Evolutionary conservation across 352 stramenopile species (phyloP).

Genomic region (Globisporangium nagaii): DNA sequence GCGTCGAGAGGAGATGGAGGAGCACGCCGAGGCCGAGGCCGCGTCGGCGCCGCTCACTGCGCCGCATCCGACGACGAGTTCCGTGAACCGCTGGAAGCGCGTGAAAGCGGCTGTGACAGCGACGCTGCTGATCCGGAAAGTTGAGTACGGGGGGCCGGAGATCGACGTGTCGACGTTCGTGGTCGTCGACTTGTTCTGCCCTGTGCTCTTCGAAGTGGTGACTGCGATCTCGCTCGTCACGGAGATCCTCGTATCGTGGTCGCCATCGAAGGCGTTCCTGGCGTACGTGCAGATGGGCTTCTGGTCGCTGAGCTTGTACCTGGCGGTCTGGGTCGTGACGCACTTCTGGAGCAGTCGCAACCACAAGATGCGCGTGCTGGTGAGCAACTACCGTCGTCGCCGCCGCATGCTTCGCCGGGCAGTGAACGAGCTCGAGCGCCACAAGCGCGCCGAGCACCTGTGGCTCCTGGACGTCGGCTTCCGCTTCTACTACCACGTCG

Average conservation of each 20-base stretch:
- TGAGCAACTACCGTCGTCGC: slow-evolving; percentile 69
- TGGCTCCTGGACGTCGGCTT: slow-evolving; percentile 76
- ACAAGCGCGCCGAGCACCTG: slow-evolving; percentile 60
- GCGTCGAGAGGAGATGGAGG: slow-evolving; percentile 22
- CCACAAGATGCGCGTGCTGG: slow-evolving; percentile 63
- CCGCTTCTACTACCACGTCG: slow-evolving; percentile 60
- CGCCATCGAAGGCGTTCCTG: slow-evolving; percentile 55
- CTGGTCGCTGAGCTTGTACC: slow-evolving; percentile 48
- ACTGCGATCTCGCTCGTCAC: slow-evolving; percentile 44
- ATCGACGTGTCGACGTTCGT: slow-evolving; percentile 78
- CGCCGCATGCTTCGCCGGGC: slow-evolving; percentile 49
- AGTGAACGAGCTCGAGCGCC: slow-evolving; percentile 39
- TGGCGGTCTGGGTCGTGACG: slow-evolving; percentile 60
- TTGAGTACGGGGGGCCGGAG: slow-evolving; percentile 42
- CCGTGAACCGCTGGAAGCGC: slow-evolving; percentile 45
- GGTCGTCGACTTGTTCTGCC: slow-evolving; percentile 68
- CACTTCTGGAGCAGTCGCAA: slow-evolving; percentile 83
- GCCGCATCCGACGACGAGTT: slow-evolving; percentile 11
- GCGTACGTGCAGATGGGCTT: slow-evolving; percentile 70
- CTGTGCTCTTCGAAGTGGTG: slow-evolving; percentile 59
- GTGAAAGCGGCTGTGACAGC: slow-evolving; percentile 47
- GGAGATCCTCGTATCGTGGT: slow-evolving; percentile 50
- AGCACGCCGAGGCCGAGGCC: slow-evolving; percentile 18
- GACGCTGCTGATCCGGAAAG: slow-evolving; percentile 52
- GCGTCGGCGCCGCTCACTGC: slow-evolving; percentile 11